Evolutionary conservation across 169 alveolate genomes (phyloP).

Genomic region (Plasmodium vinckei): DNA sequence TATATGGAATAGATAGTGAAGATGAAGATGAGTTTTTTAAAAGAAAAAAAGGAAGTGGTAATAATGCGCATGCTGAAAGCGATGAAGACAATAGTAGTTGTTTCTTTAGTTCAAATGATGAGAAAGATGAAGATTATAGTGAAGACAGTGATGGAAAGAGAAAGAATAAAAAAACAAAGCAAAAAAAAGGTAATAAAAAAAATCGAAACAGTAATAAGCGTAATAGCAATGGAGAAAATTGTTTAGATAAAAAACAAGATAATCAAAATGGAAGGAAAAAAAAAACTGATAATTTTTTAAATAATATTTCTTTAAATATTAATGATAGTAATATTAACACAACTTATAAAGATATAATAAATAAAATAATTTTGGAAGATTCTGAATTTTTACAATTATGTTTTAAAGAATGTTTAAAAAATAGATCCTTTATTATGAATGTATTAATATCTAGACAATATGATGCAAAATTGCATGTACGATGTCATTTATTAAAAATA

Average conservation of each 20-base stretch:
- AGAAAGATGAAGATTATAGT: background rate
- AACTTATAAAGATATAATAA: slow-evolving; percentile 54
- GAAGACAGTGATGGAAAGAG: slow-evolving; percentile 3
- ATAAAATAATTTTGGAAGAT: slow-evolving; percentile 56
- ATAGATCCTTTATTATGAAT: slow-evolving; percentile 41
- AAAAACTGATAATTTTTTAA: slow-evolving; percentile 19
- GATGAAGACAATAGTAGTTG: slow-evolving; percentile 13
- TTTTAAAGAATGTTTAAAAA: slow-evolving; percentile 63
- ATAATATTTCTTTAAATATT: slow-evolving; percentile 19
- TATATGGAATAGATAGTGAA: background rate
- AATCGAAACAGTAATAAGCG: slow-evolving; percentile 7
- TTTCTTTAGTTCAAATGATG: background rate
- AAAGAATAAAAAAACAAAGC: slow-evolving; percentile 5
- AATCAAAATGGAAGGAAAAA: slow-evolving; percentile 11
- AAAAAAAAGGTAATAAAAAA: background rate
- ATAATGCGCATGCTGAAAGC: background rate
- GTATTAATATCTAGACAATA: slow-evolving; percentile 79
- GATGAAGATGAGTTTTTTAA: background rate
- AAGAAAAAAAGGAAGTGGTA: background rate
- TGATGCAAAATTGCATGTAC: slow-evolving; percentile 84
- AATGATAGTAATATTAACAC: slow-evolving; percentile 35
- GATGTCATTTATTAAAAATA: slow-evolving; percentile 81
- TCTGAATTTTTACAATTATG: slow-evolving; percentile 49
- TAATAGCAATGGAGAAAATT: slow-evolving; percentile 10
- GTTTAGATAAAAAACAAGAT: background rate